A percentile compares a stretch with the other conserved stretches of the same genome.
These are phyloP conservation scores for Termitomyces titanicus DNA, from an alignment of 768 basidiomycete genomes.

Conservation along the genomic window DNA sequence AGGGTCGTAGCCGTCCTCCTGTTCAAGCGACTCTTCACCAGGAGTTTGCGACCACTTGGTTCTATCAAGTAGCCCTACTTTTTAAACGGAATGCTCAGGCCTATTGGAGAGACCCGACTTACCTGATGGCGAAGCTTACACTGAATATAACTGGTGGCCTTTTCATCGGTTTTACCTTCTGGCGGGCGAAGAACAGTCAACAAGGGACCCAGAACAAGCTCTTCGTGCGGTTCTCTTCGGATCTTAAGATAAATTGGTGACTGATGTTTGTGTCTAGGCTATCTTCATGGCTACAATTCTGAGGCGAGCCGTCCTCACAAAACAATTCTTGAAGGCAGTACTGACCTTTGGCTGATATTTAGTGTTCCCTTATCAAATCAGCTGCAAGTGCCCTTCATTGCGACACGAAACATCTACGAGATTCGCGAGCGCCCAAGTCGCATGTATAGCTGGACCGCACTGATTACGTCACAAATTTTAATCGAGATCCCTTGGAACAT, in stretches of 20 bases:
- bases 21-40: conserved; percentile 33
- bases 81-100: conserved; percentile 40
- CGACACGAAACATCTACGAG: conserved; percentile 58
- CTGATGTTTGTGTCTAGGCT: conserved; percentile 25
- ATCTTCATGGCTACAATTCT: conserved; percentile 56
- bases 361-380: conserved; percentile 58
- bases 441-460: conserved; percentile 64
- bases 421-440: conserved; percentile 64
- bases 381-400: conserved; percentile 58
- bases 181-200: conserved; percentile 46
- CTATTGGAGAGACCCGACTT: conserved; percentile 58
- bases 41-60: conserved; percentile 53
- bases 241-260: conserved; percentile 4
- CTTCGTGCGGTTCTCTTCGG: conserved; percentile 40
- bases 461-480: conserved; percentile 51
- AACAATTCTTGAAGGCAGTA: not conserved
- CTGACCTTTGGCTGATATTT: not conserved
- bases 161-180: conserved; percentile 65
- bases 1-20: conserved; percentile 40
- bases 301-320: conserved; percentile 14
- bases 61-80: conserved; percentile 41
- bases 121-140: conserved; percentile 55
- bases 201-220: conserved; percentile 65
- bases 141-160: conserved; percentile 53
- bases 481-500: conserved; percentile 64